These are phyloP conservation scores for Crithidia bombi DNA, from an alignment of 208 protist species.

Conservation along the genomic window DNA sequence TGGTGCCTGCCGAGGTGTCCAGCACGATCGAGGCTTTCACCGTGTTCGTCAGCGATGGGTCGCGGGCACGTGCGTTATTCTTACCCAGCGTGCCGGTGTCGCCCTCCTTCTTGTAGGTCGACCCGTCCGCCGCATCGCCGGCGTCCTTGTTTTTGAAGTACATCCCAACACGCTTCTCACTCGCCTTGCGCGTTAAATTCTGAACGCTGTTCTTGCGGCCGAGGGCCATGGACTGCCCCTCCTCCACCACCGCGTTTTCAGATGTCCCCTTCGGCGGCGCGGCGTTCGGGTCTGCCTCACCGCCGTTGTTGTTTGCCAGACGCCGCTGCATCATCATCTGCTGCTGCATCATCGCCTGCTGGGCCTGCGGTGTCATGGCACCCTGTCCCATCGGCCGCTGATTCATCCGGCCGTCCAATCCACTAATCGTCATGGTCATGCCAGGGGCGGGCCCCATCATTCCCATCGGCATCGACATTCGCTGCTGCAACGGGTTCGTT, in stretches of 20 bases:
- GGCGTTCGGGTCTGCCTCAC: conserved; percentile 12
- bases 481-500: conserved; percentile 10
- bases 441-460: conserved; percentile 7
- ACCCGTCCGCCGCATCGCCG: conserved; percentile 34
- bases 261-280: conserved; percentile 26
- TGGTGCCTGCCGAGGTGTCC: conserved; percentile 30
- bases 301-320: conserved; percentile 7
- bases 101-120: conserved; percentile 77
- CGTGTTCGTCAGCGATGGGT: conserved; percentile 54
- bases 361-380: conserved; percentile 1
- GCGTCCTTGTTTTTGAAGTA: conserved; percentile 84
- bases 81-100: conserved; percentile 49
- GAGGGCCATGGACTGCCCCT: conserved; percentile 42
- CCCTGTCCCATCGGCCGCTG: conserved; percentile 5
- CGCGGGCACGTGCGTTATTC: conserved; percentile 28
- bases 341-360: conserved; percentile 18
- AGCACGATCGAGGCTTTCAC: conserved; percentile 63
- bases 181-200: conserved; percentile 52
- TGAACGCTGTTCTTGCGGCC: conserved; percentile 46
- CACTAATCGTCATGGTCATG: conserved; percentile 27
- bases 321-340: conserved; percentile 26
- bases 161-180: conserved; percentile 78
- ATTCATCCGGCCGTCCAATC: conserved; percentile 19
- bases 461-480: conserved; percentile 8
- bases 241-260: conserved; percentile 32